Percentiles rank a stretch among this genome's conserved stretches.
These are phyloP conservation scores for Adansonia grandidieri DNA, from an alignment of 441 rosid genomes.

Conservation along the genomic window DNA sequence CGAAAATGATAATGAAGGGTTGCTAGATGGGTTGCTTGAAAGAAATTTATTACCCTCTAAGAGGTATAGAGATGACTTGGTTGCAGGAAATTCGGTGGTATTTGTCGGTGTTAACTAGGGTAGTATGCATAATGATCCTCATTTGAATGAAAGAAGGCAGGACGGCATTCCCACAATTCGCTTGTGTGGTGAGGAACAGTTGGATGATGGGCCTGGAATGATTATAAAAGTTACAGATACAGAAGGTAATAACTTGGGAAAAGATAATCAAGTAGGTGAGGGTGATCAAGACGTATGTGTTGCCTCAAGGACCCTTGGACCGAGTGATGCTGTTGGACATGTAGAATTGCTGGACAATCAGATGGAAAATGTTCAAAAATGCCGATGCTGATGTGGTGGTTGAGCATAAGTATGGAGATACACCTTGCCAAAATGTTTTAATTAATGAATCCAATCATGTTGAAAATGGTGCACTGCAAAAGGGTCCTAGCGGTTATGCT, in stretches of 20 bases:
- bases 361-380: constrained; percentile 17
- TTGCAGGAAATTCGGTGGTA: constrained; percentile 29
- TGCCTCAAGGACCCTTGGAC: constrained; percentile 22
- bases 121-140: constrained; percentile 23
- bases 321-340: constrained; percentile 24
- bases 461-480: constrained; percentile 10
- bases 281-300: constrained; percentile 1
- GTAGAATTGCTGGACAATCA: constrained; percentile 26
- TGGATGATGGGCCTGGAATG: background rate
- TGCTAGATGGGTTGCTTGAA: constrained; percentile 20
- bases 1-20: constrained; percentile 32
- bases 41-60: constrained; percentile 29
- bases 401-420: constrained; percentile 9
- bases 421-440: constrained; percentile 9
- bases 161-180: constrained; percentile 16
- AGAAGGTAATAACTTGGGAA: constrained; percentile 14
- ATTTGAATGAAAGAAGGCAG: constrained; percentile 39
- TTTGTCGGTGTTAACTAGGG: constrained; percentile 23
- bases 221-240: constrained; percentile 8
- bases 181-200: constrained; percentile 17
- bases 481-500: constrained; percentile 22
- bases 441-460: constrained; percentile 28
- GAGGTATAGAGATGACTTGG: constrained; percentile 39
- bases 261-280: background rate
- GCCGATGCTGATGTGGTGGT: constrained; percentile 3